Evolutionary conservation across 257 asterid species (phyloP).

Genomic region (Petunia secreta): DNA sequence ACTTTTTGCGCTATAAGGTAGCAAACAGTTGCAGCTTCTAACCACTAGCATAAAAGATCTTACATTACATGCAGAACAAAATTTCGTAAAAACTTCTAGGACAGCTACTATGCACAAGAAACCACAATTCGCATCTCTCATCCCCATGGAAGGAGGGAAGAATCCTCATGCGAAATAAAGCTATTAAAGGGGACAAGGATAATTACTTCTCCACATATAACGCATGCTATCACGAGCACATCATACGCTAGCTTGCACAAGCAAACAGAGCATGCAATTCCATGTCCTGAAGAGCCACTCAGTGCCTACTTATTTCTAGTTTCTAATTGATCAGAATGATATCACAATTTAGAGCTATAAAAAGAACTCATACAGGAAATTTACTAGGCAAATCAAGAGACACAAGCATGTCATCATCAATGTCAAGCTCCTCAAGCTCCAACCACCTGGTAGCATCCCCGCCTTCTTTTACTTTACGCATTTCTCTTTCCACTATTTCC

Average conservation of each 20-base stretch:
- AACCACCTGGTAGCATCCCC: slow-evolving; percentile 75
- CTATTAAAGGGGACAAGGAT: neutral
- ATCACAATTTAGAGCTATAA: neutral
- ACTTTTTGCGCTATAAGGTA: neutral
- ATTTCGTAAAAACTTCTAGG: neutral
- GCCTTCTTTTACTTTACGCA: slow-evolving; percentile 52
- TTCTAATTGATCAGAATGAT: neutral
- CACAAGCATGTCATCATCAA: slow-evolving; percentile 64
- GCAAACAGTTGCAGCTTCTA: neutral
- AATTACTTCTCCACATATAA: neutral
- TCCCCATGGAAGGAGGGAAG: neutral
- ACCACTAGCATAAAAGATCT: neutral
- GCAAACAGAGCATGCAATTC: neutral
- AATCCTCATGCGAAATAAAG: neutral
- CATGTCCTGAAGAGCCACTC: neutral
- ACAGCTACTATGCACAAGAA: slow-evolving; percentile 13
- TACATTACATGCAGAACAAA: neutral
- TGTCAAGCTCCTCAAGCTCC: slow-evolving; percentile 89
- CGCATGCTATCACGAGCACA: neutral
- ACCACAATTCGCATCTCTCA: neutral
- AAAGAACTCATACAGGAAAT: slow-evolving; percentile 66
- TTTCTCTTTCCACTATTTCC: slow-evolving; percentile 69
- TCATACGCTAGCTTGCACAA: neutral
- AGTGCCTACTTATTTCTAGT: slow-evolving; percentile 13
- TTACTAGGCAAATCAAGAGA: slow-evolving; percentile 82